Conservation (phyloP, 495 filamentous ascomycete species). For the Aspergillus olivimuriae region DNA sequence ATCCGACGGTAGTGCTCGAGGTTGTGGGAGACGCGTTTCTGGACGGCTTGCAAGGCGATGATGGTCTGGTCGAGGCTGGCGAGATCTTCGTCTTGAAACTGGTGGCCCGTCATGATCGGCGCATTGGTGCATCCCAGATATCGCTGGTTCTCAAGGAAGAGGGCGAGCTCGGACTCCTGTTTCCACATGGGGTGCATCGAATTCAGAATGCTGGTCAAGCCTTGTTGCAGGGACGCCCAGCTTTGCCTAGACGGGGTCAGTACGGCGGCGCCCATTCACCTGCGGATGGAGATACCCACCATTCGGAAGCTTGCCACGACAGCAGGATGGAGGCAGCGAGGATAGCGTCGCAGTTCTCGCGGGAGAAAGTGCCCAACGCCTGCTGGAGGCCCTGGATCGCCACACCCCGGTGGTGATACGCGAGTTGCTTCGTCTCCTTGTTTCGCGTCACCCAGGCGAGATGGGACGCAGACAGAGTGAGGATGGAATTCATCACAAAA, state of each 20-base stretch:
- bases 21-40: slow-evolving; percentile 63
- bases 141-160: slow-evolving; percentile 67
- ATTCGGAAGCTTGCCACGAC: slow-evolving; percentile 95
- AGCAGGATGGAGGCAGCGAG: slow-evolving; percentile 87
- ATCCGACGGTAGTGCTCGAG: slow-evolving; percentile 69
- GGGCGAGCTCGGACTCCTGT: slow-evolving; percentile 75
- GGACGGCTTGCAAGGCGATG: slow-evolving; percentile 55
- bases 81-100: slow-evolving; percentile 53
- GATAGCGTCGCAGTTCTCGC: slow-evolving; percentile 82
- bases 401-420: slow-evolving; percentile 75
- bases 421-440: slow-evolving; percentile 74
- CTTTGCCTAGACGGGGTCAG: slow-evolving; percentile 59
- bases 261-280: too few relatives aligned
- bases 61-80: slow-evolving; percentile 53
- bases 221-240: slow-evolving; percentile 89
- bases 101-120: slow-evolving; percentile 43
- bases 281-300: slow-evolving; percentile 63
- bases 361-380: slow-evolving; percentile 78
- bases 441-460: slow-evolving; percentile 81
- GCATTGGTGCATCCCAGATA: slow-evolving; percentile 48
- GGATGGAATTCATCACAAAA: slow-evolving; percentile 89
- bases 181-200: slow-evolving; percentile 87
- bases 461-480: slow-evolving; percentile 87
- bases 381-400: slow-evolving; percentile 85
- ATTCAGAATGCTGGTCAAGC: slow-evolving; percentile 81